Evolutionary conservation across 177 flowering plant species (phyloP).

Genomic region (Telopea speciosissima): DNA sequence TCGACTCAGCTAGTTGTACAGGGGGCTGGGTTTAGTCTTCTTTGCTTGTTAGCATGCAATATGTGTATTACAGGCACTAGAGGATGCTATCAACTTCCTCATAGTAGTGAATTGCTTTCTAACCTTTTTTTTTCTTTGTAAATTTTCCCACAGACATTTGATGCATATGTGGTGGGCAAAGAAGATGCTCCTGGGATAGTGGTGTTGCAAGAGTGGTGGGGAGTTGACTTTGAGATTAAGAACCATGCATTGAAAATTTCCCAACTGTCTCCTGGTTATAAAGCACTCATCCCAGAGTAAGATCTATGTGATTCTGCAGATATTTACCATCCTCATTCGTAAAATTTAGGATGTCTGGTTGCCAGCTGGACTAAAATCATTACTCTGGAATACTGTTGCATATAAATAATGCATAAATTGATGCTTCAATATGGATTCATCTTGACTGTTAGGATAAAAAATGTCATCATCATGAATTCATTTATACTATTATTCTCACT

Average conservation of each 20-base stretch:
- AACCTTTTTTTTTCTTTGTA: neutral
- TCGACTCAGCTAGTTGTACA: neutral
- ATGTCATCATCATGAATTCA: too few relatives aligned
- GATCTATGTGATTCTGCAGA: slow-evolving; percentile 3
- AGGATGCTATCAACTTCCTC: neutral
- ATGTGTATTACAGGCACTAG: neutral
- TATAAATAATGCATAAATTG: too few relatives aligned
- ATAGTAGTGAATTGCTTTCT: neutral
- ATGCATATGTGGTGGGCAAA: slow-evolving; percentile 90
- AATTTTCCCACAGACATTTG: slow-evolving; percentile 47
- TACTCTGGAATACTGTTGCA: too few relatives aligned
- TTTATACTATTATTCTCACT: too few relatives aligned
- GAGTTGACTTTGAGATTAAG: slow-evolving; percentile 90
- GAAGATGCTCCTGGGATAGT: slow-evolving; percentile 95
- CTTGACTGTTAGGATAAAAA: too few relatives aligned
- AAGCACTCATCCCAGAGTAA: slow-evolving; percentile 60
- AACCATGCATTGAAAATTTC: slow-evolving; percentile 80
- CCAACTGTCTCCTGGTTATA: slow-evolving; percentile 27
- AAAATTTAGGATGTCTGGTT: too few relatives aligned
- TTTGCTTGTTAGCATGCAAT: neutral
- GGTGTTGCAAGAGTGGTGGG: slow-evolving; percentile 95
- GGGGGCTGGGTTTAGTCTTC: neutral
- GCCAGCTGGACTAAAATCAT: too few relatives aligned
- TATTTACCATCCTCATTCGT: neutral
- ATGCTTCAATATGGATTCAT: too few relatives aligned